phyloP scores from a whole-genome alignment of 2,329 filamentous ascomycete genomes.

The Plenodomus lindquistii region DNA sequence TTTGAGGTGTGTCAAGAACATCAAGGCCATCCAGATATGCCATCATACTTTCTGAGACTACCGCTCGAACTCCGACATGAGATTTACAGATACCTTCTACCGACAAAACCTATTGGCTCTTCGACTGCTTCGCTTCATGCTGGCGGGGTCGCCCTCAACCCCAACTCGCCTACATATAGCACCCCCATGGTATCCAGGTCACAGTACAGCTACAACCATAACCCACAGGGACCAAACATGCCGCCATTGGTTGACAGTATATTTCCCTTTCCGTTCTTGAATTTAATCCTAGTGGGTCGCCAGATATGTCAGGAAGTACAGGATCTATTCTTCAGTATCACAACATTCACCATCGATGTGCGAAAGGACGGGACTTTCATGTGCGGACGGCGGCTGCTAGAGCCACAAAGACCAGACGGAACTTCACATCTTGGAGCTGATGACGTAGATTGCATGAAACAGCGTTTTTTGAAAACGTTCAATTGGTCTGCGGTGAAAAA shows the following conservation, averaged over 20 bases:
- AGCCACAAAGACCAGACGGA: slow-evolving; percentile 33
- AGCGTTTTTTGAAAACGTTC: slow-evolving; percentile 32
- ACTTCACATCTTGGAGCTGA: slow-evolving; percentile 19
- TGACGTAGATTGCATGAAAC: slow-evolving; percentile 19
- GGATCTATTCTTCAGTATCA: slow-evolving; percentile 33
- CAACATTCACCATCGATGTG: slow-evolving; percentile 36
- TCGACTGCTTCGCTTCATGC: slow-evolving; percentile 12
- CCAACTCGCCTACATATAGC: background rate
- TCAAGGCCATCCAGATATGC: slow-evolving; percentile 27
- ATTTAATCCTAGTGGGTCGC: slow-evolving; percentile 31
- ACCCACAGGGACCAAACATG: no score
- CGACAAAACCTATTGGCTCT: slow-evolving; percentile 28
- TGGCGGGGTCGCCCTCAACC: background rate
- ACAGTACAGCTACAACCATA: no score
- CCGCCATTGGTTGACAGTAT: background rate
- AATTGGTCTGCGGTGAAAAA: slow-evolving; percentile 37
- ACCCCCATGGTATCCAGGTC: background rate
- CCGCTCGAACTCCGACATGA: slow-evolving; percentile 38
- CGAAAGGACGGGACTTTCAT: slow-evolving; percentile 39
- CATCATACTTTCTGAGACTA: slow-evolving; percentile 37
- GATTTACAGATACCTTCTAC: slow-evolving; percentile 38
- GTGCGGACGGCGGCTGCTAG: slow-evolving; percentile 36
- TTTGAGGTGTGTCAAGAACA: slow-evolving; percentile 37
- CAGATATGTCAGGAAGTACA: slow-evolving; percentile 34
- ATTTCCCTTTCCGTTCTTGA: slow-evolving; percentile 23